Percentiles rank a stretch among this genome's conserved stretches.
Conservation (phyloP, 2,329 filamentous ascomycete species). For the Fusarium transvaalense region DNA sequence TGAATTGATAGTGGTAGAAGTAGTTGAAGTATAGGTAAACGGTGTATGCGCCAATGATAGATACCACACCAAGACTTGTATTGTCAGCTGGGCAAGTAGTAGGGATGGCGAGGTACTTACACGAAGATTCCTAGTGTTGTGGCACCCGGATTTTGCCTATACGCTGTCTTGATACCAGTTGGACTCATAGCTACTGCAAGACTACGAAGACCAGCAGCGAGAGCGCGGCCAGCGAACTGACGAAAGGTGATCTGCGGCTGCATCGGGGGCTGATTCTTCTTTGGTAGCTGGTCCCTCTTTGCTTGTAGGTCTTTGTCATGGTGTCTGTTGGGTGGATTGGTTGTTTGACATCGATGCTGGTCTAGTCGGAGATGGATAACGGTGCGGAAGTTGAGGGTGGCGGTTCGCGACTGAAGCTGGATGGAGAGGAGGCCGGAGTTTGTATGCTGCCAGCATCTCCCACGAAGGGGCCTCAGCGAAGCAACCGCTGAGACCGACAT, state of each 20-base stretch:
- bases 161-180: conserved; percentile 53
- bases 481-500: conserved; percentile 54
- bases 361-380: conserved; percentile 48
- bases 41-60: conserved; percentile 50
- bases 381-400: conserved; percentile 49
- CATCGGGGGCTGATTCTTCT: conserved; percentile 37
- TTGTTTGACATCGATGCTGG: conserved; percentile 50
- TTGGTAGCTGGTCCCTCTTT: conserved; percentile 44
- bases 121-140: conserved; percentile 51
- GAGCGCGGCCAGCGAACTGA: conserved; percentile 48
- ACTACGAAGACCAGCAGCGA: conserved; percentile 54
- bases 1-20: conserved; percentile 68
- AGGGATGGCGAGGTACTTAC: conserved; percentile 40
- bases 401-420: conserved; percentile 49
- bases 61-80: conserved; percentile 49
- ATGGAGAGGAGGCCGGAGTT: conserved; percentile 51
- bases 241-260: conserved; percentile 51
- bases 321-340: conserved; percentile 24
- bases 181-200: conserved; percentile 53
- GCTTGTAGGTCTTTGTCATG: conserved; percentile 30
- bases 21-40: conserved; percentile 64
- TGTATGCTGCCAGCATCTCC: conserved; percentile 49
- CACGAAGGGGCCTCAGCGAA: conserved; percentile 52
- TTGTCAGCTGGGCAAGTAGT: conserved; percentile 1
- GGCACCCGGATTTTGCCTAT: conserved; percentile 50